Percentiles rank a stretch among this genome's conserved stretches.
phyloP scores from a whole-genome alignment of 192 early-diverging fungal genomes.

The Backusella tarrabulga region DNA sequence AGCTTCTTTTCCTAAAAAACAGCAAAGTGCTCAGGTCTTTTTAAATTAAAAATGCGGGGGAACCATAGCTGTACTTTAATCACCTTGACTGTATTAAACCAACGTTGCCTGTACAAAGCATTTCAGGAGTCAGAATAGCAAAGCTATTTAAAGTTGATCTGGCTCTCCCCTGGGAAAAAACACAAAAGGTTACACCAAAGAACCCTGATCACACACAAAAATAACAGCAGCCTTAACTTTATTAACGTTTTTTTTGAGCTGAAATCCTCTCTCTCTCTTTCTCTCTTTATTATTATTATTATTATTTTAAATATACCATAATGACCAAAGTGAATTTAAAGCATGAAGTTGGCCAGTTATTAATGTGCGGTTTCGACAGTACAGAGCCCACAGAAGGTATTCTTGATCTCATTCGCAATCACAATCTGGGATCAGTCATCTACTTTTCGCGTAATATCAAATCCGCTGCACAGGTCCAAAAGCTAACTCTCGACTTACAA shows the following conservation, averaged over 20 bases:
- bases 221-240: not conserved
- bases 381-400: constrained; percentile 30
- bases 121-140: not conserved
- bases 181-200: not conserved
- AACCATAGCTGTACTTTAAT: not conserved
- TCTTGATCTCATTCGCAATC: constrained; percentile 32
- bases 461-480: constrained; percentile 24
- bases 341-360: constrained; percentile 26
- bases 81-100: not conserved
- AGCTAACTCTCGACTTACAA: constrained; percentile 24
- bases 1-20: no score
- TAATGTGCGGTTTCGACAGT: constrained; percentile 39
- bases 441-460: constrained; percentile 41
- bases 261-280: not conserved
- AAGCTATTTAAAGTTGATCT: not conserved
- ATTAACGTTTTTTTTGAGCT: not conserved
- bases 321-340: not conserved
- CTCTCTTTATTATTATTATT: not conserved
- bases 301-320: not conserved
- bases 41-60: no score
- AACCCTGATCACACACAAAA: not conserved
- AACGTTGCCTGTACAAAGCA: not conserved
- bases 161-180: not conserved
- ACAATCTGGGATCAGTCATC: constrained; percentile 37
- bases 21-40: not conserved